Evolutionary conservation across 2,329 filamentous ascomycete species (phyloP), one percentile per base, ranked within the genome.

Genomic region (Diaporthe velutina): DNA sequence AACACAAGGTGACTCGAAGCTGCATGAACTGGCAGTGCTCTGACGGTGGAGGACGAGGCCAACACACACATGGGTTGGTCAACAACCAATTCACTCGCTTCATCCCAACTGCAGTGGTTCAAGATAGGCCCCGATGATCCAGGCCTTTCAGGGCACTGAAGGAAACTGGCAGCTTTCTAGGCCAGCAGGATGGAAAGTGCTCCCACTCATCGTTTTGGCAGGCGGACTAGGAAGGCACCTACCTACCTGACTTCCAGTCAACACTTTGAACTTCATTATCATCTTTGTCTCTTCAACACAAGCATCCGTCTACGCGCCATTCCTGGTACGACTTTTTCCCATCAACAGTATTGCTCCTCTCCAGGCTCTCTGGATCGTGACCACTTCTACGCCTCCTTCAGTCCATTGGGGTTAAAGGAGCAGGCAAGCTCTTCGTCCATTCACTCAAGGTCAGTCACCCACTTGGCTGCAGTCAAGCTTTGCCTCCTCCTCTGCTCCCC

Each of bases 361-460:
- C 52, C 30, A 40, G 48, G 22, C 6, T 40, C 19, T 52, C 13
- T 54, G 48, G 40, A 25, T 7, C n/a, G 3, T 22, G 15, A 57
- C 12, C 33, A 17, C 38, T 57, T 33, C 22, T 6, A 17, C 35
- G 30, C 28, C 57, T 45, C 25, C n/a, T 66, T 50, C 42, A 33
- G 28, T 17, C 60, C 13, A 64, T 30, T 35, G 4, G n/a, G n/a
- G 19, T 45, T 64, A 17, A n/a, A 19, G 30, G 28, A 67, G 64
- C 28, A 15, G 15, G 40, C 25, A 48, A 48, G n/a, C 70, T 58
- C 10, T 58, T 38, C 17, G 33, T 71, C 54, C 48, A 30, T 22
- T 33, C 52, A 58, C 38, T 48, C 52, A 48, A 60, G 68, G 57
- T 30, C 42, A 72, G 42, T 61, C 70, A 70, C n/a, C 40, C 68